Percentiles rank a stretch among this genome's conserved stretches.
phyloP scores from a whole-genome alignment of 768 basidiomycete species.

The Ephemerocybe angulata region DNA sequence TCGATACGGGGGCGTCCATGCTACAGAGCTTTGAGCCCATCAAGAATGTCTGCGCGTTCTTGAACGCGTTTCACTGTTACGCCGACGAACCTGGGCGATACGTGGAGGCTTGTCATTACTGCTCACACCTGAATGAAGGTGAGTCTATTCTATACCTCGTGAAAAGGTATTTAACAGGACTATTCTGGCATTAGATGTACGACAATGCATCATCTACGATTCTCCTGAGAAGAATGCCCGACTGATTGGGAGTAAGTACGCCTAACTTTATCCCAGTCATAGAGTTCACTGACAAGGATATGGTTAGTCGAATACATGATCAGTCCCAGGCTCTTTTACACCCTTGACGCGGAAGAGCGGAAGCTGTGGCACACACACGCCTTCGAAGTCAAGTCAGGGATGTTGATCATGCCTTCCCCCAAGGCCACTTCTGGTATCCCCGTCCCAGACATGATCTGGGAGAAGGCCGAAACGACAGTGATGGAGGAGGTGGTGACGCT shows the following conservation, averaged over 20 bases:
- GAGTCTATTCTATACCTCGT: neutral
- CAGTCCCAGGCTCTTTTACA: constrained; percentile 13
- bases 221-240: constrained; percentile 16
- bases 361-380: constrained; percentile 19
- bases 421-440: constrained; percentile 3
- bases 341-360: constrained; percentile 14
- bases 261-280: neutral
- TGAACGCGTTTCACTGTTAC: constrained; percentile 17
- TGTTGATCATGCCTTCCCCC: constrained; percentile 18
- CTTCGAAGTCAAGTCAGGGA: constrained; percentile 19
- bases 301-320: constrained; percentile 19
- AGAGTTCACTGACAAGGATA: neutral
- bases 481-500: constrained; percentile 16
- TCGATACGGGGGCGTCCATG: constrained; percentile 10
- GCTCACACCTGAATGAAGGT: constrained; percentile 16
- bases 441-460: constrained; percentile 13
- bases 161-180: neutral
- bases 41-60: constrained; percentile 15
- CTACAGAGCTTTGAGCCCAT: constrained; percentile 14
- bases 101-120: constrained; percentile 17
- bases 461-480: constrained; percentile 14
- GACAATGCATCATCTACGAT: constrained; percentile 19
- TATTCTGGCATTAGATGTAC: constrained; percentile 10
- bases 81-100: constrained; percentile 13
- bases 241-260: constrained; percentile 16